Evolutionary conservation across 305 asterid genomes (phyloP), one percentile per base, ranked within the genome.

Genomic region (Fraxinus baroniana): DNA sequence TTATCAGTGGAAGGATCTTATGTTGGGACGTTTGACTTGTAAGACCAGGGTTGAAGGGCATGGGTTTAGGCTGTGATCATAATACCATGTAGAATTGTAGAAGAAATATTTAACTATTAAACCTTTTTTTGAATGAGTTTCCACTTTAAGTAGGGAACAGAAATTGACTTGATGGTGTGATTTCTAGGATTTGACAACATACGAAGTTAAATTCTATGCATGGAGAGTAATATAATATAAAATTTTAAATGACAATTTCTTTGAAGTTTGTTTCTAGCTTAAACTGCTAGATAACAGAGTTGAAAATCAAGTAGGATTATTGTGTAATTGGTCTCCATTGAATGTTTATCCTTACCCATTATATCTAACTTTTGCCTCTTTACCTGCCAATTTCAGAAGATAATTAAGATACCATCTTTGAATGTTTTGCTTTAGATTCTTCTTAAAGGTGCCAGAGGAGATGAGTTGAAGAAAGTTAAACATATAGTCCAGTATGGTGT

Each of bases 361-460:
- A 10, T 13, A 26, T 68, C 18, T 68, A 68, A 28, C 36, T 4
- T 68, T 68, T 68, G 20, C 74, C 22, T 68, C 37, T 12, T 3
- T 68, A 26, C 39, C 18, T 28, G n/a, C n/a, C 37, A 8, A 44
- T 57, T 30, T 77, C 60, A 68, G 80, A 74, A 84, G 62, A 37
- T 60, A 75, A 62, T 57, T 81, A 35, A 30, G 57, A 77, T 79
- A 24, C 30, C 78, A 55, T 68, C 76, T 68, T 82, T 78, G 71
- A 68, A 26, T 68, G 36, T 71, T 84, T 80, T 82, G 82, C 39
- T 73, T 87, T 92, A 92, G 98, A 90, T 94, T 88, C 83, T 92
- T 85, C 93, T 94, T 86, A 92, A 89, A 86, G 98, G 98, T 84
- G 94, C 96, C 86, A 94, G 86, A 76, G 97, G 94, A 86, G 97